These are phyloP conservation scores for Dissoconium aciculare DNA, from an alignment of 2,329 filamentous ascomycete genomes.

Conservation along the genomic window DNA sequence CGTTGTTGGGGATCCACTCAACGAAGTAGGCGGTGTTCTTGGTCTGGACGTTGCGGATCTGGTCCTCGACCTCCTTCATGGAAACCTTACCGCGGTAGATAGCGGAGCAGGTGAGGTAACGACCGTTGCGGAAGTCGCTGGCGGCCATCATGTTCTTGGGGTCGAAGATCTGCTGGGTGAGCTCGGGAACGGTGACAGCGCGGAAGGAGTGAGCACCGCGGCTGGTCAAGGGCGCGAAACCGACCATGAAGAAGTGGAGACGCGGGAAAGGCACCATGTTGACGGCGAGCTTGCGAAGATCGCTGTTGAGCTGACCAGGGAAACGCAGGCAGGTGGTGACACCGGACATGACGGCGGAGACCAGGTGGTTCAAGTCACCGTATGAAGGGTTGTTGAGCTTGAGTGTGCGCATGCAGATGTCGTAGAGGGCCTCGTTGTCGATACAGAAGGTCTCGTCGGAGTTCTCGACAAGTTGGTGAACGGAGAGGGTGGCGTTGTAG, in stretches of 20 bases:
- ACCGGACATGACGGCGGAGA: conserved; percentile 98
- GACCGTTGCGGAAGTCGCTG: conserved; percentile 98
- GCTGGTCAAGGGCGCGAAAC: conserved; percentile 95
- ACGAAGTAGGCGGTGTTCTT: conserved; percentile 99
- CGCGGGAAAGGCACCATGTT: conserved; percentile 99
- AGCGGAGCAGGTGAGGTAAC: conserved; percentile 97
- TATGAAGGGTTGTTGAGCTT: conserved; percentile 98
- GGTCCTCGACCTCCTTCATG: conserved; percentile 99
- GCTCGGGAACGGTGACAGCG: conserved; percentile 89
- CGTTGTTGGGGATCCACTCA: conserved; percentile 99
- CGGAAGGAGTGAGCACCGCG: conserved; percentile 88
- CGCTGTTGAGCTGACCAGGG: conserved; percentile 99
- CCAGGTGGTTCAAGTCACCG: conserved; percentile 97
- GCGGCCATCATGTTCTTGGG: conserved; percentile 99
- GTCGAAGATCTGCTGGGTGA: conserved; percentile 99
- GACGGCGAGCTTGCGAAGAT: conserved; percentile 96
- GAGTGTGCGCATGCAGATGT: conserved; percentile 99
- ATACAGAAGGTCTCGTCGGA: conserved; percentile 99
- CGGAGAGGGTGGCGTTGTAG: conserved; percentile 97
- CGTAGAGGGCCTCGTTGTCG: conserved; percentile 99
- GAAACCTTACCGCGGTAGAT: conserved; percentile 99
- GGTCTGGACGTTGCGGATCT: conserved; percentile 99
- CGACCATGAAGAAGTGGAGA: conserved; percentile 99
- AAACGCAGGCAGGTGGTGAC: conserved; percentile 98
- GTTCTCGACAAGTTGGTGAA: conserved; percentile 99